Base-by-base conservation (phyloP, 768 basidiomycete genomes). In the Podaxis sp. region DNA sequence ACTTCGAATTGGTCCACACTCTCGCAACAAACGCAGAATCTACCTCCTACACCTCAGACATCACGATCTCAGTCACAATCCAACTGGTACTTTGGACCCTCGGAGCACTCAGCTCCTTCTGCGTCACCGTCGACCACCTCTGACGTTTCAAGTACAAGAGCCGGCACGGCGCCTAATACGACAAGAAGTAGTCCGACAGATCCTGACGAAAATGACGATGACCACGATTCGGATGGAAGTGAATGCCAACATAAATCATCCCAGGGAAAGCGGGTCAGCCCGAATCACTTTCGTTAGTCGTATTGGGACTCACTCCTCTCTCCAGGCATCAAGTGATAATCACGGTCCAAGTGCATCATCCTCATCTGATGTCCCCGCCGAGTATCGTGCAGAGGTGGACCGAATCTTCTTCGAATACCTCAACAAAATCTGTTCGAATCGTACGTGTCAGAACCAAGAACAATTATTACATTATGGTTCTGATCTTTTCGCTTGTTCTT, bases 321-420 rank as follows among this genome's bases (percentile, higher is more conserved):
- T 30, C 6, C 33, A 78, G 75, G 64, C 71, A 17, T 69, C 72
- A 40, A 69, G 67, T 58, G 77, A 78, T 64, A 70, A 72, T 56
- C 71, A 71, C 28, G 56, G 51, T 3, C 26, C 55, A 20, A 24
- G 48, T 13, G 56, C 70, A 0, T 67, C 73, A 24, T 70, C 74
- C 73, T 76, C 33, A 33, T 33, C 78, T 51, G 91, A 93, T 68
- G 83, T 94, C 52, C 91, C 92, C 4, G 82, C 86, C 63, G 95
- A 96, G 73, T 90, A 94, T 68, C 84, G 87, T 60, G 75, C 79
- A 20, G 89, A 93, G 69, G 89, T 99, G 56, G 95, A 97, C 74
- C 85, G 88, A 65, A 88, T 97, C 70, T 97, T 99, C 76, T 87
- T 95, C 71, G 87, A 90, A 66, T 99, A 92, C 71, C 77, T 99